phyloP scores from a whole-genome alignment of 1,284 basidiomycete species.

The Sanghuangporus baumii region DNA sequence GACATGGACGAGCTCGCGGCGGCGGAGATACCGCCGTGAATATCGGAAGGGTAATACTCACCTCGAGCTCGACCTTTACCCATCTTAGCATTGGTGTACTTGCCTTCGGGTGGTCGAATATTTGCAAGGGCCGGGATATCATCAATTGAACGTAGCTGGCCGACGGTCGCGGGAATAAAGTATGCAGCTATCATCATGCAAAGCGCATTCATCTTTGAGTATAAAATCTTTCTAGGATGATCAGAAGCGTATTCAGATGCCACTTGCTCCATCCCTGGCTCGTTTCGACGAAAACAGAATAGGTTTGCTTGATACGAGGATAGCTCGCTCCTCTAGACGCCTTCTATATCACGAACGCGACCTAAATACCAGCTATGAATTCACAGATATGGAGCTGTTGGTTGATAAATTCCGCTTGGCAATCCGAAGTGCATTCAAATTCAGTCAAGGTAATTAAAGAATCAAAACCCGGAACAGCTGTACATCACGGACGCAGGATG shows the following conservation, averaged over 20 bases:
- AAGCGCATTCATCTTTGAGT: conserved; percentile 5
- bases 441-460: not conserved
- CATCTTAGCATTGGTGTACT: conserved; percentile 58
- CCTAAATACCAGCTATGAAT: too few species aligned
- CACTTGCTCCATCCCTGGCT: conserved; percentile 61
- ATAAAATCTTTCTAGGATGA: not conserved
- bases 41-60: conserved; percentile 30
- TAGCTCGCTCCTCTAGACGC: conserved; percentile 32
- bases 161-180: conserved; percentile 56
- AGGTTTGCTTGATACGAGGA: conserved; percentile 71
- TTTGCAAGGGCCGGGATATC: conserved; percentile 47
- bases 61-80: conserved; percentile 39
- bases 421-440: too few species aligned
- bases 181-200: conserved; percentile 51
- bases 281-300: conserved; percentile 67
- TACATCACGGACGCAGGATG: conserved; percentile 70
- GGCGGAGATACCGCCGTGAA: conserved; percentile 23
- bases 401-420: too few species aligned
- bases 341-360: too few species aligned
- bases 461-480: conserved; percentile 22
- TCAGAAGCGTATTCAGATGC: conserved; percentile 60
- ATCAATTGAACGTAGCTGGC: conserved; percentile 51
- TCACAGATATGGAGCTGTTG: too few species aligned
- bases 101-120: conserved; percentile 51
- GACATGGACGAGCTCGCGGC: conserved; percentile 18